Evolutionary conservation across 306 rosid species (phyloP).

Genomic region (Trichosanthes cucumerina): DNA sequence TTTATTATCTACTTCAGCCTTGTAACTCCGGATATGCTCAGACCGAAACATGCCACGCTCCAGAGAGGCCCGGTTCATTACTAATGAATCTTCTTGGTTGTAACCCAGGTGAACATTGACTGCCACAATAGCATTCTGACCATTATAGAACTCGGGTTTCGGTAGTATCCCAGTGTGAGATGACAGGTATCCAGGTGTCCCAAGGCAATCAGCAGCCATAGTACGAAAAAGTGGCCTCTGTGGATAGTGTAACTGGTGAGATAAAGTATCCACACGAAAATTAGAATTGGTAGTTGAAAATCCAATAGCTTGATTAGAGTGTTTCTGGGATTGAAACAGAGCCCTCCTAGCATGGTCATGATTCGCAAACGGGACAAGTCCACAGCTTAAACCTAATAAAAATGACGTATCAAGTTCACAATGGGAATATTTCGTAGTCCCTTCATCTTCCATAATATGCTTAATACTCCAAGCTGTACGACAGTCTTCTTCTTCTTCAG

Average conservation of each 20-base stretch:
- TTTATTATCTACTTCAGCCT: conserved; percentile 74
- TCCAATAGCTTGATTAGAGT: conserved; percentile 93
- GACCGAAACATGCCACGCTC: conserved; percentile 98
- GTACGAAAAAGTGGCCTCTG: conserved; percentile 82
- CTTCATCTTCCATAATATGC: conserved; percentile 40
- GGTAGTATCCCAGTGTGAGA: conserved; percentile 36
- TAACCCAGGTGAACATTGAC: conserved; percentile 91
- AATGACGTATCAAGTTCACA: conserved; percentile 92
- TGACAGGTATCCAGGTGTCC: conserved; percentile 34
- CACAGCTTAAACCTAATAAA: conserved; percentile 72
- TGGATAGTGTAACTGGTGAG: conserved; percentile 79
- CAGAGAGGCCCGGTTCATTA: conserved; percentile 88
- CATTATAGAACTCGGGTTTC: conserved; percentile 70
- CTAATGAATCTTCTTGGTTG: conserved; percentile 95
- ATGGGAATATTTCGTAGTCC: conserved; percentile 60
- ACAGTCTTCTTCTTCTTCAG: conserved; percentile 98
- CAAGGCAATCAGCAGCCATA: conserved; percentile 73
- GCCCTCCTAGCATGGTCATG: conserved; percentile 97
- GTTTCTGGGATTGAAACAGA: conserved; percentile 87
- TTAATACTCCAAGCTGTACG: conserved; percentile 65
- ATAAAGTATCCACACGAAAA: conserved; percentile 77
- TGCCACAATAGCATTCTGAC: conserved; percentile 93
- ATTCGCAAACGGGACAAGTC: conserved; percentile 81
- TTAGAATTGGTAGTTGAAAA: conserved; percentile 59
- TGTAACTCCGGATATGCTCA: conserved; percentile 84